Evolutionary conservation across 768 basidiomycete species (phyloP), one percentile per base, ranked within the genome.

Genomic region (Suillus fuscotomentosus): DNA sequence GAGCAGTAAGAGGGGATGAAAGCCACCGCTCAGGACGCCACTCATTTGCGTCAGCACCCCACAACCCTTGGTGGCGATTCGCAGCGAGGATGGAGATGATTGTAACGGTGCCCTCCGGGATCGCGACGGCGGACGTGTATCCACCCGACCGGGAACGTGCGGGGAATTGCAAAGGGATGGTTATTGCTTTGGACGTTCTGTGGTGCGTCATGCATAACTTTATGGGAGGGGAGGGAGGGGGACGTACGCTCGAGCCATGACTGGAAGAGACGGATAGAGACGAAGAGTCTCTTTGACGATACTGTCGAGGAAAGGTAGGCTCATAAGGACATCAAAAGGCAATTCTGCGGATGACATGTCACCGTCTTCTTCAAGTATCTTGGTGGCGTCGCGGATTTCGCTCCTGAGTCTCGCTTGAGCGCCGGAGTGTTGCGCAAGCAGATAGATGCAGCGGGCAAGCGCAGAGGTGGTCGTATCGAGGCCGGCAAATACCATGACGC

Each of bases 1-100:
- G 65, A n/a, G 70, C 50, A 6, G 76, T 67, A 7, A 20, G 31
- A 20, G 80, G 81, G 13, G 81, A 75, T 5, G 73, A 65, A 3
- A 83, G 72, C 83, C 83, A 84, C 31, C 84, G 71, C 65, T 84
- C 81, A 5, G 83, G 83, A 65, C 81, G 82, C 82, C 82, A 84
- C 62, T 83, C 80, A 38, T 68, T 64, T 1, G 81, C 76, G 63
- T 85, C 83, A 10, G 70, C 68, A 15, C 83, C 84, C 83, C 83
- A 84, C 8, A 84, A 66, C 0, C 70, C 72, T 11, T 72, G 76
- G 66, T 80, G 76, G 22, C 75, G 70, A 64, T 84, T 84, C 34
- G 76, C 69, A 15, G 71, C 71, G 10, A 77, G 48, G 43, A 83
- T 74, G 4, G 78, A 79, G 31, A 81, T 69, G 41, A 77, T 66